Conservation (phyloP, 495 filamentous ascomycete species). For the Aspergillus diversus region DNA sequence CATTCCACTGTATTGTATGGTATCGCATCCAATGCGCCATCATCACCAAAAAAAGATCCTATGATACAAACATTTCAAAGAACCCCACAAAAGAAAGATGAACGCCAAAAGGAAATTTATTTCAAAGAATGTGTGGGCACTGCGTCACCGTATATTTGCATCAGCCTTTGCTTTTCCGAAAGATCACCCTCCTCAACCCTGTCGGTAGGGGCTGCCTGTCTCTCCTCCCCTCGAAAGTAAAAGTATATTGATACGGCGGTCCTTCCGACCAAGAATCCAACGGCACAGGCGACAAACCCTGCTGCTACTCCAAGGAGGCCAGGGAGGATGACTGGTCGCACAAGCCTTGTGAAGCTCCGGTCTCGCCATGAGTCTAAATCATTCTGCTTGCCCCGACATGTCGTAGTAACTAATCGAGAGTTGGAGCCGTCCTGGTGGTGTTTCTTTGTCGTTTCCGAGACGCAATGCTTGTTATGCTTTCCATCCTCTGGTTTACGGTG, state of each 20-base stretch:
- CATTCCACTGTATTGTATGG: too few relatives aligned
- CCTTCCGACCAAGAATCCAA: conserved; percentile 48
- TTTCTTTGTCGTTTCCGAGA: conserved; percentile 16
- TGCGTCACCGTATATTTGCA: conserved; percentile 7
- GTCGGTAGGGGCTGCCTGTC: neutral
- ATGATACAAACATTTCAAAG: neutral
- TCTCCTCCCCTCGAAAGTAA: neutral
- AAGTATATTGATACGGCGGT: conserved; percentile 36
- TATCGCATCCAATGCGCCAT: too few relatives aligned
- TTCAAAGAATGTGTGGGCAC: neutral
- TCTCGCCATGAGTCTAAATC: conserved; percentile 24
- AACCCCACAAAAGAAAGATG: neutral
- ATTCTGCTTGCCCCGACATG: conserved; percentile 4
- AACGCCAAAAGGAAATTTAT: neutral
- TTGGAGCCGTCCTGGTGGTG: neutral
- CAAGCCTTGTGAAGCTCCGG: conserved; percentile 31
- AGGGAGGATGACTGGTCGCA: conserved; percentile 42
- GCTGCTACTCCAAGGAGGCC: conserved; percentile 41
- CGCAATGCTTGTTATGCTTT: conserved; percentile 7
- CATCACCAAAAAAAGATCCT: too few relatives aligned
- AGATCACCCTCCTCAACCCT: neutral
- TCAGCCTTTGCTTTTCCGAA: conserved; percentile 7
- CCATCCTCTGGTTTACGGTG: conserved; percentile 17
- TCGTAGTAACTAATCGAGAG: neutral
- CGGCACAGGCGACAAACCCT: conserved; percentile 43